Percentiles rank a stretch among this genome's conserved stretches.
Conservation (phyloP, 768 basidiomycete species). For the Lentinula aciculospora region DNA sequence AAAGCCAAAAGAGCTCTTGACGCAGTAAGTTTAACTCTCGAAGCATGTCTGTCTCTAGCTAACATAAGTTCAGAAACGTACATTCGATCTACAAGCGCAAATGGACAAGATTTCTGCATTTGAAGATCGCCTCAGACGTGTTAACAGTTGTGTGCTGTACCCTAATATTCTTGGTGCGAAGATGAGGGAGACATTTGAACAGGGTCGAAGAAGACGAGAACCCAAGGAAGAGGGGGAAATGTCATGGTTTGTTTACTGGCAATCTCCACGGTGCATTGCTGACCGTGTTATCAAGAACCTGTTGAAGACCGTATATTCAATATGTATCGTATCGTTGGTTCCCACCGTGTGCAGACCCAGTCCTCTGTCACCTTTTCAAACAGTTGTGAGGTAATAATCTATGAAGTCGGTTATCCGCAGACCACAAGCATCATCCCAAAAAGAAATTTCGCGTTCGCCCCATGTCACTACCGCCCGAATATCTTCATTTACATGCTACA, state of each 20-base stretch:
- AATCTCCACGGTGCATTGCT: neutral
- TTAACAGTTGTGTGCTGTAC: conserved; percentile 51
- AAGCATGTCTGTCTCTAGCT: neutral
- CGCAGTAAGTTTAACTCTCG: conserved; percentile 32
- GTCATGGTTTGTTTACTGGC: neutral
- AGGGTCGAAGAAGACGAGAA: conserved; percentile 26
- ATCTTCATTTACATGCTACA: neutral
- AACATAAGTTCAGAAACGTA: conserved; percentile 27
- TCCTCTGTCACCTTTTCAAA: neutral
- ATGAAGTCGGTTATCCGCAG: too few relatives aligned
- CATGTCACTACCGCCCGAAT: neutral
- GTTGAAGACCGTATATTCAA: neutral
- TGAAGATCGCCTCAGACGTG: conserved; percentile 46
- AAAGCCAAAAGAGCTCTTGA: conserved; percentile 50
- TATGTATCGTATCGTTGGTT: neutral
- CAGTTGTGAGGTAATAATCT: neutral
- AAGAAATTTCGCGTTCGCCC: neutral
- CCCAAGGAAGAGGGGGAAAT: conserved; percentile 37
- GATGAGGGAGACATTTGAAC: conserved; percentile 48
- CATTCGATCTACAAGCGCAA: conserved; percentile 55
- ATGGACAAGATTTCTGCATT: conserved; percentile 57
- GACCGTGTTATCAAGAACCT: neutral
- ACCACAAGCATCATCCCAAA: neutral
- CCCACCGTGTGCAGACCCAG: neutral
- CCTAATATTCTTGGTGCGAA: conserved; percentile 58